Evolutionary conservation across 148 eudicot genomes (phyloP), one percentile per base, ranked within the genome.

Genomic region (Cornus florida): DNA sequence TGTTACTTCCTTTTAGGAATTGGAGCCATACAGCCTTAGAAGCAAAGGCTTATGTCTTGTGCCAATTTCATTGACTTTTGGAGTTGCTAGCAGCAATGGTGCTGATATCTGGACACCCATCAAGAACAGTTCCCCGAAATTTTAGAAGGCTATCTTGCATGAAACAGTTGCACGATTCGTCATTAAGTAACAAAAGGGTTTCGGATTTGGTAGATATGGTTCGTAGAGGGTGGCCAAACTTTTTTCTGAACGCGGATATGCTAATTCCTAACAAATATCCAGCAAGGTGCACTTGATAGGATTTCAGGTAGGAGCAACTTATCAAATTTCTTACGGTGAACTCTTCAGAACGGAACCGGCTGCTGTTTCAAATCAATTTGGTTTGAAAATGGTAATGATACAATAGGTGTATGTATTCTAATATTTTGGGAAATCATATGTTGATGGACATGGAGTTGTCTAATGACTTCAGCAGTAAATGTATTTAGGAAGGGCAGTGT

Each of bases 71-170:
- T 85, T 80, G 23, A 92, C 93, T 20, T 80, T 20, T 17, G 91
- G 90, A 74, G 90, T 95, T 79, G 89, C 84, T 53, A 76, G 93
- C 78, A 93, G 91, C 86, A 95, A 95, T 38, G 99, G 99, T 60
- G 99, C 99, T 17, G 98, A 94, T 83, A 87, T 94, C 39, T 94
- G 98, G 98, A 93, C 98, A 2, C 94, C 94, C 22, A 88, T 83
- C 75, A 89, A 91, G 72, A 86, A 88, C n/a, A 68, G 38, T 69
- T 72, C 87, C 73, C 82, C 83, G 28, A 73, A 82, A 77, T 81
- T 74, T 66, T 81, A 87, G 85, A 78, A 33, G 48, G 43, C 64
- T 32, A 33, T 65, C 43, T 68, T 22, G 6, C 41, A 1, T 7
- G 66, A 68, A 69, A 11, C 71, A 20, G 19, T 53, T 28, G 62